Evolutionary conservation across 2,329 filamentous ascomycete genomes (phyloP).

Genomic region (Cyclaneusma minus): DNA sequence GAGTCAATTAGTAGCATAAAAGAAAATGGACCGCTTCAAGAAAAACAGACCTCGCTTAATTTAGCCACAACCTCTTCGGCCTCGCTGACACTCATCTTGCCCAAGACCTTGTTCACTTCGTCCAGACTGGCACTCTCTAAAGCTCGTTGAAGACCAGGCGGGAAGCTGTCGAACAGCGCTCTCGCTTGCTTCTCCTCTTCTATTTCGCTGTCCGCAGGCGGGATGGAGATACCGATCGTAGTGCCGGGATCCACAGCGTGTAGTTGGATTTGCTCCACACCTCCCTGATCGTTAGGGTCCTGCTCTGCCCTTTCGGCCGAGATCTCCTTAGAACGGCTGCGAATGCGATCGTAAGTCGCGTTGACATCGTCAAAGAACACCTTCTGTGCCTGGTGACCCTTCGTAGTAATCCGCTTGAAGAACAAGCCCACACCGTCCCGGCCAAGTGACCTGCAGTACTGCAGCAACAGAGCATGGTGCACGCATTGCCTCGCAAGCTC

Average conservation of each 20-base stretch:
- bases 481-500: constrained; percentile 76
- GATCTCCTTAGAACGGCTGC: constrained; percentile 42
- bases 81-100: constrained; percentile 76
- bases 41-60: constrained; percentile 47
- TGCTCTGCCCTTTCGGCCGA: constrained; percentile 33
- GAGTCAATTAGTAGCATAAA: constrained; percentile 1
- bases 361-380: constrained; percentile 90
- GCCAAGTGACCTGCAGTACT: constrained; percentile 87
- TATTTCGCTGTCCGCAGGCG: constrained; percentile 51
- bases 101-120: constrained; percentile 73
- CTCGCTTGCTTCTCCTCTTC: constrained; percentile 47
- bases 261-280: constrained; percentile 91
- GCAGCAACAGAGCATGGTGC: constrained; percentile 80
- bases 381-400: constrained; percentile 76
- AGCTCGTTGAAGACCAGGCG: constrained; percentile 65
- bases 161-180: constrained; percentile 70
- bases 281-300: constrained; percentile 36
- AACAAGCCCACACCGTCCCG: constrained; percentile 80
- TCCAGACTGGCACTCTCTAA: constrained; percentile 82
- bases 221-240: constrained; percentile 76
- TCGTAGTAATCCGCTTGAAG: constrained; percentile 89
- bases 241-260: constrained; percentile 91
- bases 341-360: constrained; percentile 72
- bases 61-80: constrained; percentile 74
- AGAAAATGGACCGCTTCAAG: too few relatives aligned